Conservation (phyloP, 805 yeast genomes). For the Yarrowia divulgata region DNA sequence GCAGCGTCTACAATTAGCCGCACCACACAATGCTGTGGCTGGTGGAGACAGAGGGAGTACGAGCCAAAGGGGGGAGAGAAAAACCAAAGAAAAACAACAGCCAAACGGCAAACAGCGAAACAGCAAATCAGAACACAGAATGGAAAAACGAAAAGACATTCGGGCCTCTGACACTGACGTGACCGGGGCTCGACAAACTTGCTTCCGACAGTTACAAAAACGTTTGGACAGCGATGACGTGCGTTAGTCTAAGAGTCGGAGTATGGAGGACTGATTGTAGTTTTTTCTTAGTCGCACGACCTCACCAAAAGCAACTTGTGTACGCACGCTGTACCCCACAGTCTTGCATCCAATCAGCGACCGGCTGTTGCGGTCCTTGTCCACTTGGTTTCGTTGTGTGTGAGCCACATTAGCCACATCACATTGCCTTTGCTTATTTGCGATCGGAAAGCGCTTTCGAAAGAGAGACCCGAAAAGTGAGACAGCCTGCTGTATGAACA, state of each 20-base stretch:
- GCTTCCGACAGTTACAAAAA: neutral
- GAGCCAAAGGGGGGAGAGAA: too few relatives aligned
- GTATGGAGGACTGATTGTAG: too few relatives aligned
- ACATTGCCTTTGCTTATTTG: neutral
- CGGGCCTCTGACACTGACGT: too few relatives aligned
- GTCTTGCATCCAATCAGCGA: neutral
- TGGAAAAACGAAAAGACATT: too few relatives aligned
- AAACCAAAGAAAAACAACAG: too few relatives aligned
- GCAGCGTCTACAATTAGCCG: neutral
- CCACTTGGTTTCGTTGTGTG: too few relatives aligned
- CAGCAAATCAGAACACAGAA: too few relatives aligned
- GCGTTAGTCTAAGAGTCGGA: constrained; percentile 5
- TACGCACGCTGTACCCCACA: neutral
- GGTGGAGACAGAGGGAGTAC: neutral
- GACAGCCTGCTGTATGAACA: neutral
- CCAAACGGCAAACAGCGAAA: too few relatives aligned
- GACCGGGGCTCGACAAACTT: too few relatives aligned
- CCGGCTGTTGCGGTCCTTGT: neutral
- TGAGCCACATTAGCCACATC: neutral
- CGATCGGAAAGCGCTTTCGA: constrained; percentile 3
- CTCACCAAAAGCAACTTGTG: too few relatives aligned
- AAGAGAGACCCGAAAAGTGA: neutral
- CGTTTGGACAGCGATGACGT: constrained; percentile 4
- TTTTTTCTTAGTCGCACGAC: too few relatives aligned
- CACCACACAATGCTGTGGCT: constrained; percentile 19